Evolutionary conservation across 352 stramenopile species (phyloP).

Genomic region (Phytophthora pistaciae): DNA sequence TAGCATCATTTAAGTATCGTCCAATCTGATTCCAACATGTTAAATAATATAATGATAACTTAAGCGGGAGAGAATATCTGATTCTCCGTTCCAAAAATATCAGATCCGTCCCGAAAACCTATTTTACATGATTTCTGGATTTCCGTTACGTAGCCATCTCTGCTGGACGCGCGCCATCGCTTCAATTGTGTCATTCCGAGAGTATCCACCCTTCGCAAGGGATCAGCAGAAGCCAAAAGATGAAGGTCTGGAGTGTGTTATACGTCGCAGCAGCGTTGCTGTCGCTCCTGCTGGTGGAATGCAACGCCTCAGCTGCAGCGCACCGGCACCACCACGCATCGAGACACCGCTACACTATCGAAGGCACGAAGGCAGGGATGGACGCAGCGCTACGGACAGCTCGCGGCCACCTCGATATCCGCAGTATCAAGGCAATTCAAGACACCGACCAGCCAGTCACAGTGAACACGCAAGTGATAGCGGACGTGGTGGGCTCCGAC

Average conservation of each 20-base stretch:
- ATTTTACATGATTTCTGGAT: conserved; percentile 18
- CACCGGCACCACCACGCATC: conserved; percentile 26
- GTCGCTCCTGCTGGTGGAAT: conserved; percentile 5
- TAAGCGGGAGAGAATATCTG: not conserved
- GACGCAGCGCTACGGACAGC: conserved; percentile 33
- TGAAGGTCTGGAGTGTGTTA: conserved; percentile 26
- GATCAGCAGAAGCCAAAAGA: conserved; percentile 3
- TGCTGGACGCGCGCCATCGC: conserved; percentile 7
- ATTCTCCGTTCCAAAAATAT: conserved; percentile 13
- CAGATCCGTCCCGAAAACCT: conserved; percentile 10
- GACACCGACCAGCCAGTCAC: conserved; percentile 14
- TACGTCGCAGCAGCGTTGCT: conserved; percentile 6
- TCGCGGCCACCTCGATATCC: conserved; percentile 36
- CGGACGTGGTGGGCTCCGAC: conserved; percentile 39
- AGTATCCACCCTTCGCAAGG: not conserved
- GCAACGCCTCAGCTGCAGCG: conserved; percentile 2
- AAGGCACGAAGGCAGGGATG: conserved; percentile 41
- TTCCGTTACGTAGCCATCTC: conserved; percentile 14
- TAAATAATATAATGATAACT: conserved; percentile 5
- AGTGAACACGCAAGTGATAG: conserved; percentile 28
- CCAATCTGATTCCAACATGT: too few species aligned
- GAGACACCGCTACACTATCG: conserved; percentile 40
- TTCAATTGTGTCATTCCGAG: conserved; percentile 22
- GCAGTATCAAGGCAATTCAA: conserved; percentile 38
- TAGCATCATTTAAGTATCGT: not conserved